These are phyloP conservation scores for Fusarium sp. DNA, from an alignment of 2,329 filamentous ascomycete genomes.

Conservation along the genomic window DNA sequence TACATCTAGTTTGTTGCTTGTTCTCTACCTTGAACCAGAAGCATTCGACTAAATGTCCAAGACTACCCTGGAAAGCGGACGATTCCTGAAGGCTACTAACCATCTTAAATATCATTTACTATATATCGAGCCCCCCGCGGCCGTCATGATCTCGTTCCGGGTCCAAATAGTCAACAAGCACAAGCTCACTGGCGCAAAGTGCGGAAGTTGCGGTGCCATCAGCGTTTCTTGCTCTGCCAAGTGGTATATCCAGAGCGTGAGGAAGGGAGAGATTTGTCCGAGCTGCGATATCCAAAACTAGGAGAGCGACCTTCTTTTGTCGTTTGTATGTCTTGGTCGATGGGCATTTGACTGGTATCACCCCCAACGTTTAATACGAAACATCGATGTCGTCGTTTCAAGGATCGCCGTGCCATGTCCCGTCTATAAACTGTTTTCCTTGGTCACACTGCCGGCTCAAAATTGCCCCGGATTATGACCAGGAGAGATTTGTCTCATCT, in stretches of 20 bases:
- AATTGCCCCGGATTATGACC: conserved; percentile 20
- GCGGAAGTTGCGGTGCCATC: background rate
- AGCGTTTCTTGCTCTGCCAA: background rate
- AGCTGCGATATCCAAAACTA: background rate
- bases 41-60: background rate
- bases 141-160: background rate
- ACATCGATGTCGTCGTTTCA: background rate
- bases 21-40: background rate
- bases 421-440: background rate
- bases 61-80: background rate
- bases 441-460: conserved; percentile 7
- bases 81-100: background rate
- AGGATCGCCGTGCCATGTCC: conserved; percentile 3
- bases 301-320: background rate
- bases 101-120: background rate
- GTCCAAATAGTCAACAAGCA: background rate
- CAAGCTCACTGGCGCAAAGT: background rate
- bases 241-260: background rate
- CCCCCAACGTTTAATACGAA: background rate
- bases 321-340: background rate
- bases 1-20: too few species aligned
- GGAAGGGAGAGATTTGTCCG: background rate
- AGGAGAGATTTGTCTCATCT: background rate
- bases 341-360: background rate
- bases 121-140: background rate